Evolutionary conservation across 228 moss, liverwort and hornwort species (phyloP).

Genomic region (Sphagnum fallax): DNA sequence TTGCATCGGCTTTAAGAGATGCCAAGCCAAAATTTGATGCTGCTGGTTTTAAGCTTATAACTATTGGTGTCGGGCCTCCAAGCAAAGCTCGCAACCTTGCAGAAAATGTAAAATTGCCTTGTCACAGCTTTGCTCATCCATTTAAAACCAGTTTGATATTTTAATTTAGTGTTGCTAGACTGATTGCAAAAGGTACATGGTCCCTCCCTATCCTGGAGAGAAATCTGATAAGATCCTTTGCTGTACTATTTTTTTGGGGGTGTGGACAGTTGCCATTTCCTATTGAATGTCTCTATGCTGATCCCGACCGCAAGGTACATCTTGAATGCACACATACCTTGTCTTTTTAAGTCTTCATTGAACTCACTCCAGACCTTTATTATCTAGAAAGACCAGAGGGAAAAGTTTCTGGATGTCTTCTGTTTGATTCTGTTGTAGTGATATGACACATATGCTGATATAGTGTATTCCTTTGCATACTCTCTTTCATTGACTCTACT

Average conservation of each 20-base stretch:
- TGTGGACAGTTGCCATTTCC: slow-evolving; percentile 50
- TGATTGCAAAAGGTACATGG: neutral
- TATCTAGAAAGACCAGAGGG: no score
- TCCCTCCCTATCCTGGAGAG: no score
- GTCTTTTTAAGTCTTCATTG: no score
- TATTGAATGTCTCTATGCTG: slow-evolving; percentile 50
- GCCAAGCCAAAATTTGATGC: slow-evolving; percentile 59
- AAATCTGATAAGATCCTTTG: neutral
- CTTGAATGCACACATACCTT: neutral
- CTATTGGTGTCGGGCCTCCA: slow-evolving; percentile 54
- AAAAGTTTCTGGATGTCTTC: no score
- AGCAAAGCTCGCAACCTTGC: slow-evolving; percentile 43
- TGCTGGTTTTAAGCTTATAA: slow-evolving; percentile 52
- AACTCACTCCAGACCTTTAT: no score
- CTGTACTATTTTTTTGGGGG: neutral
- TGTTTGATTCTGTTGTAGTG: no score
- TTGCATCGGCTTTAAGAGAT: slow-evolving; percentile 47
- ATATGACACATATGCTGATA: no score
- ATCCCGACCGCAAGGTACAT: slow-evolving; percentile 52
- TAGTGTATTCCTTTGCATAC: no score
- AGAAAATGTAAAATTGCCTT: slow-evolving; percentile 25
- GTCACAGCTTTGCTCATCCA: neutral
- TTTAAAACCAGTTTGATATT: neutral
- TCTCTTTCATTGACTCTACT: no score
- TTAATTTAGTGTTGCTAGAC: neutral